Evolutionary conservation across 305 asterid genomes (phyloP).

Genomic region (Andrographis paniculata): DNA sequence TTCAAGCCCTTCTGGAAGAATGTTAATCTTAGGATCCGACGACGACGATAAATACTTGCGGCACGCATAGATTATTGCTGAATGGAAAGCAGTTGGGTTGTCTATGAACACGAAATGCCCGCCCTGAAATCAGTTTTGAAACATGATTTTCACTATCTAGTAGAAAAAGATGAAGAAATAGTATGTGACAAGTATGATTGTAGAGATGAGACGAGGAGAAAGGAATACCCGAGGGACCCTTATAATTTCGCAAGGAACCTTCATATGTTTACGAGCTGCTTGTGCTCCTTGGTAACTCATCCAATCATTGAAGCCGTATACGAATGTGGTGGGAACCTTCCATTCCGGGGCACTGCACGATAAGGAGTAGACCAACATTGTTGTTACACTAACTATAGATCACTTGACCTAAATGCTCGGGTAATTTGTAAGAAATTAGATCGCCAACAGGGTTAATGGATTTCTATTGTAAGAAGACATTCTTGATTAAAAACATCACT

Average conservation of each 20-base stretch:
- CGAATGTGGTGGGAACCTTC: slow-evolving; percentile 74
- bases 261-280: slow-evolving; percentile 63
- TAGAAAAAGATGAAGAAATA: not conserved
- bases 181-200: not conserved
- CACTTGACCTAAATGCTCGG: not conserved
- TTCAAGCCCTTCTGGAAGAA: slow-evolving; percentile 47
- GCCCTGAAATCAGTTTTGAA: slow-evolving; percentile 33
- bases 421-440: too few relatives aligned
- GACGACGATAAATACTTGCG: slow-evolving; percentile 43
- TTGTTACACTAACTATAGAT: not conserved
- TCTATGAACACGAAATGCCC: slow-evolving; percentile 77
- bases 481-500: slow-evolving; percentile 14
- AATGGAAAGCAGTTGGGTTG: slow-evolving; percentile 53
- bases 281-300: slow-evolving; percentile 68
- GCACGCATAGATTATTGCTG: slow-evolving; percentile 57
- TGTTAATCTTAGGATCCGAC: slow-evolving; percentile 20
- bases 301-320: slow-evolving; percentile 72
- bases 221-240: slow-evolving; percentile 60
- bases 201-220: not conserved
- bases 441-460: too few relatives aligned
- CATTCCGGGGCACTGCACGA: slow-evolving; percentile 63
- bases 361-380: not conserved
- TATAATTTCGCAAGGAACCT: slow-evolving; percentile 65
- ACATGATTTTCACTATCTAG: not conserved
- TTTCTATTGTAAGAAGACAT: too few relatives aligned